Conservation (phyloP, 73 alveolate genomes). For the Blepharisma stoltei region DNA sequence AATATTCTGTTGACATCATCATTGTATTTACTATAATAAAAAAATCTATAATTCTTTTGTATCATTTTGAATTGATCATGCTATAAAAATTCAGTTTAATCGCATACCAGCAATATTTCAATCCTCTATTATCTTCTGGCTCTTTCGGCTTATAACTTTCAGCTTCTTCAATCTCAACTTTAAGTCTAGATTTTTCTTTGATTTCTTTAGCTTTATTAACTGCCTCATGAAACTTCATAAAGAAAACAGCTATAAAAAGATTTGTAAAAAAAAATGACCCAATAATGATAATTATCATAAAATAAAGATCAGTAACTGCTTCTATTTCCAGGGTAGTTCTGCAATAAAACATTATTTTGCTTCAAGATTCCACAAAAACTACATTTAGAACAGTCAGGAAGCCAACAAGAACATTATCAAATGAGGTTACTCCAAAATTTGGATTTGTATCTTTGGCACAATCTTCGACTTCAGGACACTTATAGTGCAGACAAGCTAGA, state of each 20-base stretch:
- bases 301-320: constrained; percentile 47
- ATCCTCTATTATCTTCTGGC: neutral
- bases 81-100: neutral
- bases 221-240: neutral
- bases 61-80: neutral
- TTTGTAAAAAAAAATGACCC: constrained; percentile 45
- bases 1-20: neutral
- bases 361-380: constrained; percentile 81
- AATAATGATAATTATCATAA: constrained; percentile 26
- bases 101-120: neutral
- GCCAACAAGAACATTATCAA: constrained; percentile 72
- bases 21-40: constrained; percentile 13
- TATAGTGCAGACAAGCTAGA: too few relatives aligned
- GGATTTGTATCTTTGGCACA: constrained; percentile 59
- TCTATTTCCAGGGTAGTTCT: constrained; percentile 53
- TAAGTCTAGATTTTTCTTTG: neutral
- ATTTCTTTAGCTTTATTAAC: neutral
- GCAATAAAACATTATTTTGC: constrained; percentile 46
- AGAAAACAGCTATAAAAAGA: constrained; percentile 38
- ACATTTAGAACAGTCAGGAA: constrained; percentile 55
- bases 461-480: too few relatives aligned
- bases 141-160: neutral
- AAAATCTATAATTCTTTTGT: neutral
- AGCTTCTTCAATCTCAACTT: neutral
- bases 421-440: constrained; percentile 68